Evolutionary conservation across 2,329 filamentous ascomycete genomes (phyloP).

Genomic region (Penicillium sp.): DNA sequence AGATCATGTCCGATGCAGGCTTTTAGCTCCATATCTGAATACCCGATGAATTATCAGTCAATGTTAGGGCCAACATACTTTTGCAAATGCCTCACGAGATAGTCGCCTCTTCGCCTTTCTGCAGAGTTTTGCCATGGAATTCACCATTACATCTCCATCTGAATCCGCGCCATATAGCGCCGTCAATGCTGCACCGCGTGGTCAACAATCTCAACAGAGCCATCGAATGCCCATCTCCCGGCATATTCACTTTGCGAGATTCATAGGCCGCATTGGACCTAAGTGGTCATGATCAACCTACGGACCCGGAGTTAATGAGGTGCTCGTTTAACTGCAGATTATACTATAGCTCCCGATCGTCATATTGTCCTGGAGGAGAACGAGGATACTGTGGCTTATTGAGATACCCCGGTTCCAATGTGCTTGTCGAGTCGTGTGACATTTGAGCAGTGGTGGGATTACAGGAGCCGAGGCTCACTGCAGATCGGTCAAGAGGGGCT

Average conservation of each 20-base stretch:
- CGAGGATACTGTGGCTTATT: conserved; percentile 92
- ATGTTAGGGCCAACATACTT: neutral
- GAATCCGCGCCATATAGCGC: conserved; percentile 76
- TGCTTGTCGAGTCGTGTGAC: neutral
- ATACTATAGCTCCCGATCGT: conserved; percentile 59
- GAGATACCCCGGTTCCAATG: conserved; percentile 5
- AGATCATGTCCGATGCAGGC: conserved; percentile 88
- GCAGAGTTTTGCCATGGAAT: conserved; percentile 57
- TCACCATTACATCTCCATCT: conserved; percentile 65
- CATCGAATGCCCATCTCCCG: conserved; percentile 77
- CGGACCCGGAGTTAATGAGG: conserved; percentile 15
- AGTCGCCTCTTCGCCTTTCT: conserved; percentile 72
- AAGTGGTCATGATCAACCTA: conserved; percentile 27
- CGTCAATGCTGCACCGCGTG: conserved; percentile 66
- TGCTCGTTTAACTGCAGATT: conserved; percentile 14
- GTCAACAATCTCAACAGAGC: conserved; percentile 90
- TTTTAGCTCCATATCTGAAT: conserved; percentile 73
- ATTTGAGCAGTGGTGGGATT: neutral
- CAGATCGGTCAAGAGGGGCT: no score
- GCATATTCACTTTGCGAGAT: conserved; percentile 83
- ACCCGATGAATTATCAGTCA: neutral
- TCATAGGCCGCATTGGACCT: conserved; percentile 73
- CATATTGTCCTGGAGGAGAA: conserved; percentile 79
- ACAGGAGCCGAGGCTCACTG: no score
- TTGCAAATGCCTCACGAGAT: conserved; percentile 48